Evolutionary conservation across 371 early-diverging fungal genomes (phyloP).

Genomic region (Mucor piriformis): DNA sequence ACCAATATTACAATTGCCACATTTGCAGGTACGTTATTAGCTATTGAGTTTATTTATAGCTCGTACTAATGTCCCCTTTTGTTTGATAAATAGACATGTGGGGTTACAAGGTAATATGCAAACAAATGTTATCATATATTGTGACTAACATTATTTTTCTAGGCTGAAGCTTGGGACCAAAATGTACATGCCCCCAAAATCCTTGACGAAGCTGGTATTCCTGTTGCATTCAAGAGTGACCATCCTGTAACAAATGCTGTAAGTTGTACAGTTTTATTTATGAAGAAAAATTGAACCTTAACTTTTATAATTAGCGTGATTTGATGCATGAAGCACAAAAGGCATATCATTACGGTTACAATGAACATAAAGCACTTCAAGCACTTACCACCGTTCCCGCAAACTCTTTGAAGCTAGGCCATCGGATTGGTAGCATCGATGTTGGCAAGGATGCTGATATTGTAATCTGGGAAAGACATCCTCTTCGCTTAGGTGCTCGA

Average conservation of each 20-base stretch:
- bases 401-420: conserved; percentile 65
- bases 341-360: conserved; percentile 77
- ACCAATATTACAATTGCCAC: conserved; percentile 72
- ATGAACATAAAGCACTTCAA: conserved; percentile 62
- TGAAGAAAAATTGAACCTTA: not conserved
- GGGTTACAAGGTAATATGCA: conserved; percentile 50
- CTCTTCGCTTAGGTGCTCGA: conserved; percentile 75
- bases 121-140: not conserved
- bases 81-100: conserved; percentile 47
- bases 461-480: conserved; percentile 75
- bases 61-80: not conserved
- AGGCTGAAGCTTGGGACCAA: conserved; percentile 73
- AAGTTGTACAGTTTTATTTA: conserved; percentile 7
- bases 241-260: conserved; percentile 81
- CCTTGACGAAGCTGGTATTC: conserved; percentile 69
- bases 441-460: conserved; percentile 84
- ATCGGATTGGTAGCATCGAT: conserved; percentile 72
- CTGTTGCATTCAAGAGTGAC: conserved; percentile 82
- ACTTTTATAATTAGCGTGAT: conserved; percentile 45
- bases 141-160: too few species aligned
- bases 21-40: conserved; percentile 62
- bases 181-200: conserved; percentile 70
- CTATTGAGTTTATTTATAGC: not conserved
- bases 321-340: conserved; percentile 80
- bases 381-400: conserved; percentile 81